phyloP scores from a whole-genome alignment of 2,329 filamentous ascomycete species.

The Phaeosphaeriaceae sp. region DNA sequence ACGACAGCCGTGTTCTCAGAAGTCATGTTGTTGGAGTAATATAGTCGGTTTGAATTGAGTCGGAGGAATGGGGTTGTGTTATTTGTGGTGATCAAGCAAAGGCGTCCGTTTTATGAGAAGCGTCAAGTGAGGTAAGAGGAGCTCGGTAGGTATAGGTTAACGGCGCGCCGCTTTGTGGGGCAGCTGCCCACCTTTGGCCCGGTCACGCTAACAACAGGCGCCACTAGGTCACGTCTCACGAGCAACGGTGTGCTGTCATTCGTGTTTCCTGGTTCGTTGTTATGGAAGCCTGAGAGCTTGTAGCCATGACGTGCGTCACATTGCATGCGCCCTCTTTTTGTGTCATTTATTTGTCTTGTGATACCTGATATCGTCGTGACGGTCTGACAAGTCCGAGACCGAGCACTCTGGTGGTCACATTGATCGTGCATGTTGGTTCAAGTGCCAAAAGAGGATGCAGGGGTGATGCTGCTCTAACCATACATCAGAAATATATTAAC shows the following conservation, averaged over 20 bases:
- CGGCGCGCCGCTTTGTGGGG: conserved; percentile 29
- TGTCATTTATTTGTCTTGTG: too few relatives aligned
- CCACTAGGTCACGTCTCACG: conserved; percentile 22
- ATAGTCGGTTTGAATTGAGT: conserved; percentile 12
- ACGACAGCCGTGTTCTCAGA: conserved; percentile 32
- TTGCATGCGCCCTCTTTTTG: conserved; percentile 1
- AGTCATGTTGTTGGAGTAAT: conserved; percentile 34
- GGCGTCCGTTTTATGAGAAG: too few relatives aligned
- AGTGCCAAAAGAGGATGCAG: not conserved
- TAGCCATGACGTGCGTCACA: too few relatives aligned
- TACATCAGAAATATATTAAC: too few relatives aligned
- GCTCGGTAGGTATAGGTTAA: too few relatives aligned
- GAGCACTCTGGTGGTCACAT: conserved; percentile 17
- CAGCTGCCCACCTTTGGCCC: conserved; percentile 26
- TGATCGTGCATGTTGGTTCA: conserved; percentile 22
- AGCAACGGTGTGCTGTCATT: conserved; percentile 16
- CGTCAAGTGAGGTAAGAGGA: conserved; percentile 11
- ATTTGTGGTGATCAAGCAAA: conserved; percentile 4
- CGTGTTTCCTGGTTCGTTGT: not conserved
- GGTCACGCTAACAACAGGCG: conserved; percentile 15
- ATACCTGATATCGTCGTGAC: conserved; percentile 24
- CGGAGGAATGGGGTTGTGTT: not conserved
- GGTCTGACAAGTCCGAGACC: conserved; percentile 33
- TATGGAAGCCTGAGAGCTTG: not conserved
- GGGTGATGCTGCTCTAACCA: too few relatives aligned